These are phyloP conservation scores for Theileria equi DNA, from an alignment of 169 alveolate species.

Conservation along the genomic window DNA sequence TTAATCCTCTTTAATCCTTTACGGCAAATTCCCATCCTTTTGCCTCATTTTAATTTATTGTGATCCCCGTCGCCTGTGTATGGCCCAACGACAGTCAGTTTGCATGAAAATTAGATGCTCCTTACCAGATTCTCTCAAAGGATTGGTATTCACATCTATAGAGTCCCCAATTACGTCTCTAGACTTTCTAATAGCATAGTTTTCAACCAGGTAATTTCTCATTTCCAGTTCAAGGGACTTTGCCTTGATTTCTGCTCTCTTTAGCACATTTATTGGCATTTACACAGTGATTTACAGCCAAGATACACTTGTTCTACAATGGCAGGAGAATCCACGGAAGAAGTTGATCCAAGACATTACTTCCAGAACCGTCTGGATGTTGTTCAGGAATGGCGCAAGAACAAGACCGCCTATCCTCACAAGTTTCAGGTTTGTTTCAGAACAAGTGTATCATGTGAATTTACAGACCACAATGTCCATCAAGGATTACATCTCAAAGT, in stretches of 20 bases:
- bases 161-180: too few relatives aligned
- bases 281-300: too few relatives aligned
- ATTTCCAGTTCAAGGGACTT: too few relatives aligned
- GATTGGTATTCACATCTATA: too few relatives aligned
- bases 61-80: background rate
- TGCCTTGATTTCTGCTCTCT: too few relatives aligned
- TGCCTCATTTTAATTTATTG: background rate
- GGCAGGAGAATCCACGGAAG: slow-evolving; percentile 57
- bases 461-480: slow-evolving; percentile 59
- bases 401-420: slow-evolving; percentile 74
- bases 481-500: slow-evolving; percentile 83
- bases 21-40: background rate
- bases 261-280: too few relatives aligned
- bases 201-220: too few relatives aligned
- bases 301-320: slow-evolving; percentile 1
- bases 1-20: slow-evolving; percentile 19
- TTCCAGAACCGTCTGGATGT: slow-evolving; percentile 66
- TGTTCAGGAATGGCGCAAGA: slow-evolving; percentile 59
- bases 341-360: slow-evolving; percentile 71
- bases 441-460: background rate
- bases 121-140: too few relatives aligned
- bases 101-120: slow-evolving; percentile 8
- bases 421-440: slow-evolving; percentile 60
- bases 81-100: background rate
- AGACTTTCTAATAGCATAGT: too few relatives aligned